Evolutionary conservation across 345 rosid species (phyloP), one percentile per base, ranked within the genome.

Genomic region (Arabis alpina): DNA sequence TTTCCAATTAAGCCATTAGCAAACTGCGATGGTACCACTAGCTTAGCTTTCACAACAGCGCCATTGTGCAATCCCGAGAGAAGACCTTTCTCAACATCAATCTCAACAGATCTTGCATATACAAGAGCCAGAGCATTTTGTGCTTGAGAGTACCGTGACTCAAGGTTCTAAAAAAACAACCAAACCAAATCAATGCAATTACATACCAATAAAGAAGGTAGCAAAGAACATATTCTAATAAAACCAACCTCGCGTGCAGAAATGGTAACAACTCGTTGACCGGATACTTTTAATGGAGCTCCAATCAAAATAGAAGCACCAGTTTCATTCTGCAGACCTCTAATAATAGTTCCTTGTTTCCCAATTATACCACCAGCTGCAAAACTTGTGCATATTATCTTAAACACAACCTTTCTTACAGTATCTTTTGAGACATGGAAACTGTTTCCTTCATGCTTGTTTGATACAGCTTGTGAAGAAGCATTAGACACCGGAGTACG

Each of bases 361-460:
- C 95, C 95, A 73, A 88, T 88, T n/a, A 86, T 82, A 48, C 83
- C 82, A n/a, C 90, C 88, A 25, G 87, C 86, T 54, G 74, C 81
- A 37, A 28, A 43, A 75, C 67, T 54, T n/a, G 92, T 72, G 71
- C 82, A 83, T 34, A 88, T 78, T 32, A 88, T 32, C 59, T 83
- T 83, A 41, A 81, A 86, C 43, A 80, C 82, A 73, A 86, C 86
- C 50, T 80, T 72, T 9, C 64, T 43, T 14, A 60, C 53, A 13
- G 60, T 74, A 12, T 53, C 55, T 61, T 71, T 54, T 1, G 54
- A 47, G 4, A 54, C 79, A 7, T 30, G 52, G 27, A 66, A 63
- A 36, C 66, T 23, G 51, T 51, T 77, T 60, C 43, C 48, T 39
- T 64, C 70, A 34, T 42, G 54, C 3, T 54, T 41, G 61, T 12